These are phyloP conservation scores for Alternaria brassicicola DNA, from an alignment of 2,329 filamentous ascomycete genomes.

Conservation along the genomic window DNA sequence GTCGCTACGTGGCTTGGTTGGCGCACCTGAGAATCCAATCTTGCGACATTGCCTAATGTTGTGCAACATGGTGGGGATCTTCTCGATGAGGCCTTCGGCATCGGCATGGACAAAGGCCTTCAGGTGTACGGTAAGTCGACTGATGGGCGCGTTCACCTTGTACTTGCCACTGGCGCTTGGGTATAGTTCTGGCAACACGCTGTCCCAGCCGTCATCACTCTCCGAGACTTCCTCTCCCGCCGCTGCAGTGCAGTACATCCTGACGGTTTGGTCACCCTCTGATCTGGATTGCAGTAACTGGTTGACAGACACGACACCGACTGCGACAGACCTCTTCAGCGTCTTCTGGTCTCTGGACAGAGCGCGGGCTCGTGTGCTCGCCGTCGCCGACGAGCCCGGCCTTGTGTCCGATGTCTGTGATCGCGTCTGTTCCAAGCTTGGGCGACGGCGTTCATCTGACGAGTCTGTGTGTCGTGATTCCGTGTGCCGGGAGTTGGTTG, in stretches of 20 bases:
- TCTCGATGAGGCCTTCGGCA: slow-evolving; percentile 79
- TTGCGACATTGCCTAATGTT: slow-evolving; percentile 81
- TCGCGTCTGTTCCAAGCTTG: slow-evolving; percentile 34
- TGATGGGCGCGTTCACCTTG: slow-evolving; percentile 72
- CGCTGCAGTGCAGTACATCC: slow-evolving; percentile 72
- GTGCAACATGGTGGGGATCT: slow-evolving; percentile 85
- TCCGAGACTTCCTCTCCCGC: slow-evolving; percentile 49
- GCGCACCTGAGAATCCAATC: slow-evolving; percentile 92
- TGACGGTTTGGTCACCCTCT: slow-evolving; percentile 76
- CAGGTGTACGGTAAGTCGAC: slow-evolving; percentile 79
- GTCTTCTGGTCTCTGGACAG: slow-evolving; percentile 54
- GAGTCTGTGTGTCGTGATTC: slow-evolving; percentile 21
- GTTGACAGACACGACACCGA: slow-evolving; percentile 79
- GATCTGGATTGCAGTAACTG: slow-evolving; percentile 72
- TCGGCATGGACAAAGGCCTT: slow-evolving; percentile 79
- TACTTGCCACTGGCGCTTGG: slow-evolving; percentile 76
- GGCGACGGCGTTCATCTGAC: slow-evolving; percentile 25
- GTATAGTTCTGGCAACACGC: slow-evolving; percentile 68
- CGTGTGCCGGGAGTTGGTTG: slow-evolving; percentile 30
- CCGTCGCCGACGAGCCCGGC: slow-evolving; percentile 36
- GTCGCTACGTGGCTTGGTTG: slow-evolving; percentile 85
- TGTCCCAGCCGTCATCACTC: slow-evolving; percentile 71
- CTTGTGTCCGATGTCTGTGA: slow-evolving; percentile 33
- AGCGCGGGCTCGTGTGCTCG: slow-evolving; percentile 35
- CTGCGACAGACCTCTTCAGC: slow-evolving; percentile 72